Evolutionary conservation across 2,329 filamentous ascomycete genomes (phyloP), one percentile per base, ranked within the genome.

Genomic region (Chaetomiaceae sp.): DNA sequence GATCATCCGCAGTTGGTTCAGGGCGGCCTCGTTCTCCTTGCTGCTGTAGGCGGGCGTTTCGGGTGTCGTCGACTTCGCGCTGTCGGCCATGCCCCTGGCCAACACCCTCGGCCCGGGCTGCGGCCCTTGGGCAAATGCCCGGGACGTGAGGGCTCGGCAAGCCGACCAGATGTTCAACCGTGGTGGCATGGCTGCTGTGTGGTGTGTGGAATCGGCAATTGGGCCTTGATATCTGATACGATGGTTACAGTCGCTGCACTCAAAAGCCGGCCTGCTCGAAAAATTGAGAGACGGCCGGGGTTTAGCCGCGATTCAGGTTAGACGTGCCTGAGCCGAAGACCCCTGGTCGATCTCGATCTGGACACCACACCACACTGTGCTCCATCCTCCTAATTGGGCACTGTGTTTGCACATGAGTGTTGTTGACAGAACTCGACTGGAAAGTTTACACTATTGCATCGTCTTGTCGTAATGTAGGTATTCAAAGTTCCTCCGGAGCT

Each of bases 131-230:
- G 58, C 51, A 53, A 64, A 62, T 40, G 70, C 65, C 57, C 67
- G 62, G 34, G 69, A 57, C 33, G 69, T 66, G 43, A 76, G 65
- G 38, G 69, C 65, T 53, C 72, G 68, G 62, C 70, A 68, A 46
- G 67, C 68, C 58, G 66, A 63, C 58, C 75, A 72, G 35, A 81
- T 58, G 55, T 74, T 76, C 59, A 79, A 66, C 66, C 77, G 72
- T 51, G 79, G 74, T 59, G 79, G 73, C 80, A 84, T 83, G 47
- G 53, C 44, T 44, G 50, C 43, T 54, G 55, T 50, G 25, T 53
- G 44, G 44, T 42, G n/a, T n/a, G n/a, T n/a, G 45, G 39, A 37
- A 43, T 50, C 53, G 54, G 25, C 43, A 42, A 46, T 31, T 23
- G 41, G 17, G 33, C 14, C 37, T 19, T 23, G 9, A 20, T 19